A percentile compares a stretch with the other conserved stretches of the same genome.
Evolutionary conservation across 2,329 filamentous ascomycete genomes (phyloP).

Genomic region (Diplodia sapinea): DNA sequence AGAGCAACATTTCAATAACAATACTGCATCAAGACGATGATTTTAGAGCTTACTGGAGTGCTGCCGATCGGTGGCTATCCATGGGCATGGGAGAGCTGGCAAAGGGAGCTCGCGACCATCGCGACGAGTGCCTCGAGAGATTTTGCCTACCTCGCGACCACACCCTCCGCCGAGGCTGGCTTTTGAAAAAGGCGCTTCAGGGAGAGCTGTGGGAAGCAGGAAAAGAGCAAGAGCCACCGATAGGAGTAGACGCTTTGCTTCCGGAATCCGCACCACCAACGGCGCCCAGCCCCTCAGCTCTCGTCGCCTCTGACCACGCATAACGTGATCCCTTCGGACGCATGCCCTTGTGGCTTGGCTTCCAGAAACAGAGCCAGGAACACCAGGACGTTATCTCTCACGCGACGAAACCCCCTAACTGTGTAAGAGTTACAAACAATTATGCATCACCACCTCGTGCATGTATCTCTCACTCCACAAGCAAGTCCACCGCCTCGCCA

Average conservation of each 20-base stretch:
- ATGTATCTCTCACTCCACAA: conserved; percentile 42
- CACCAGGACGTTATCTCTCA: not conserved
- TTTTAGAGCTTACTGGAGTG: not conserved
- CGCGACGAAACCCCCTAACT: no score
- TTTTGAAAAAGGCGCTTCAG: conserved; percentile 1
- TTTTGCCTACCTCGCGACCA: conserved; percentile 6
- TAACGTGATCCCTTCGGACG: not conserved
- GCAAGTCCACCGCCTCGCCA: conserved; percentile 59
- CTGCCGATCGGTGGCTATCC: conserved; percentile 2
- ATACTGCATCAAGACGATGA: not conserved
- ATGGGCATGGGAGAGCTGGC: not conserved
- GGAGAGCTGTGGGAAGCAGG: not conserved
- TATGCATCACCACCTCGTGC: not conserved
- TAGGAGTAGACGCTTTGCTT: not conserved
- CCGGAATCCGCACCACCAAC: not conserved
- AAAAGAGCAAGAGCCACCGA: not conserved
- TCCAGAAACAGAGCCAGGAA: not conserved
- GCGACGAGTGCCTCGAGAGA: not conserved
- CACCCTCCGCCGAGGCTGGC: not conserved
- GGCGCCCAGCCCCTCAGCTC: not conserved
- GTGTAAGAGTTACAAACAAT: not conserved
- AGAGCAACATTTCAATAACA: not conserved
- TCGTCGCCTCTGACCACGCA: not conserved
- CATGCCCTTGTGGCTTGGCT: not conserved
- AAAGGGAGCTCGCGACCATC: not conserved